Base-by-base conservation (phyloP, 1,284 basidiomycete genomes). In the Ustilago tritici region DNA sequence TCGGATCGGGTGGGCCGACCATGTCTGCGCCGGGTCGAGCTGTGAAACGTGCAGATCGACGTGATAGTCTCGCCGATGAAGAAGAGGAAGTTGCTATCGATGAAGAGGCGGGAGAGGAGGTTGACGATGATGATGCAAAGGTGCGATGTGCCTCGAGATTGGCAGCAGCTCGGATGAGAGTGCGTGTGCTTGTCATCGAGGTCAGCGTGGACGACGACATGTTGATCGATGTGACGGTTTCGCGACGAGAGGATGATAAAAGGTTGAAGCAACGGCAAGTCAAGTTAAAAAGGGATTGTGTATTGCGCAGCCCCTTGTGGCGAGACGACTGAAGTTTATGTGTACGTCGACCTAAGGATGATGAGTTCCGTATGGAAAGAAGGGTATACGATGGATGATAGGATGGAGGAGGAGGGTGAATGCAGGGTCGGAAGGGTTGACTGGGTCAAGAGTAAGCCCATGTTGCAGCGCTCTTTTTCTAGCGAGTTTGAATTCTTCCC, bases 1-100 rank as follows among this genome's bases (percentile, higher is more conserved):
- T 67, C 17, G 81, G 65, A 58, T 85, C 81, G 6, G 83, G 80
- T 0, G 78, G 83, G 1, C 84, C 83, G 4, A 85, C 80, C 58
- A 73, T 63, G 50, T 77, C 75, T 43, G 75, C 75, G 15, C 75
- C 75, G 1, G 66, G 75, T 23, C 67, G 70, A 4, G 70, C 54
- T 9, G 75, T 52, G 59, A 70, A 77, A 23, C 75, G 66, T 35
- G 75, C 71, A 4, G 70, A 73, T 35, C 75, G 63, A 9, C 75
- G 70, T 0, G 70, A 50, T 5, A 60, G 7, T 3, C 36, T 40
- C 9, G 56, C 23, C 6, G 65, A 59, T 11, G 70, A 53, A 8
- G 57, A 19, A 6, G 61, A 59, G 4, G 70, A 53, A 8, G 53
- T 9, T 11, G 61, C 12, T 2, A 61, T n/a, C 15, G 41, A 49